These are phyloP conservation scores for Haematococcus lacustris DNA, from an alignment of 139 green algal genomes.

Conservation along the genomic window DNA sequence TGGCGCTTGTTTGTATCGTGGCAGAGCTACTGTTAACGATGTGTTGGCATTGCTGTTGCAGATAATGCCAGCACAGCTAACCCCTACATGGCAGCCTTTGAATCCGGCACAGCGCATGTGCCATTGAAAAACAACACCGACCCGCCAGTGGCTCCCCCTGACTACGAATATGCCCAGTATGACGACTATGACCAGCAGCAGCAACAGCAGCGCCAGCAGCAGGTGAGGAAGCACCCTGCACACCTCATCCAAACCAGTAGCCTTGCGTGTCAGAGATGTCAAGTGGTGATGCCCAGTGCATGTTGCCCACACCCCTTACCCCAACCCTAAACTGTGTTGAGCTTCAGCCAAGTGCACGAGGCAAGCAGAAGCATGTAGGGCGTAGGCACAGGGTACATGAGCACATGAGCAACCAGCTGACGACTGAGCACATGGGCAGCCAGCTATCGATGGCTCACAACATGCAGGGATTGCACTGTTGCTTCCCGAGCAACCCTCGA, in stretches of 20 bases:
- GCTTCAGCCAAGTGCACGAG: no score
- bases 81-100: background rate
- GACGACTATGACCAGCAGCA: background rate
- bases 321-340: no score
- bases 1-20: background rate
- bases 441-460: no score
- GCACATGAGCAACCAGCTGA: no score
- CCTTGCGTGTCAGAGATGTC: no score
- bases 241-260: background rate
- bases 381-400: no score
- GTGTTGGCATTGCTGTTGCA: background rate
- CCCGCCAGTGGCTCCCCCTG: background rate
- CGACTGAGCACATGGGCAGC: no score
- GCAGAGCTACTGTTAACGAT: background rate
- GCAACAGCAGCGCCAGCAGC: background rate
- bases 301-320: no score
- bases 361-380: no score
- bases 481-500: no score
- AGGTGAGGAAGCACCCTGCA: background rate
- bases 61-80: background rate
- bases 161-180: conserved; percentile 10
- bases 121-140: background rate
- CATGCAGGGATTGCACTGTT: no score
- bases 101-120: background rate
- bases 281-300: no score